Evolutionary conservation across 257 asterid species (phyloP).

Genomic region (Nicotiana benthamiana): DNA sequence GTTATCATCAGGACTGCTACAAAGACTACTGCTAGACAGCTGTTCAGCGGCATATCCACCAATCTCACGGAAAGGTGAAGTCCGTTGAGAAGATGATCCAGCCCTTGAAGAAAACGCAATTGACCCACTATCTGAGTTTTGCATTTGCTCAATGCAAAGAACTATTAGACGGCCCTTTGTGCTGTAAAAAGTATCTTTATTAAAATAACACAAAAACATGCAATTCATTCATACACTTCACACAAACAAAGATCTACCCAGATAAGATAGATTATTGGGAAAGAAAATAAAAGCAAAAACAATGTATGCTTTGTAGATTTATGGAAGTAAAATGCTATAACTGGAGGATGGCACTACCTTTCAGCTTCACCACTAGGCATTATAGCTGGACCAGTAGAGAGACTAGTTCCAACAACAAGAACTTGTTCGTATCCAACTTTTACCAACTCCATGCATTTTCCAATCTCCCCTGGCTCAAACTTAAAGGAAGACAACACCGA

Average conservation of each 20-base stretch:
- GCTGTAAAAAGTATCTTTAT: constrained; percentile 32
- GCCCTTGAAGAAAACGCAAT: constrained; percentile 37
- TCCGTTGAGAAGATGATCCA: constrained; percentile 49
- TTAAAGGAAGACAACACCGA: constrained; percentile 64
- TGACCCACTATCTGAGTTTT: constrained; percentile 63
- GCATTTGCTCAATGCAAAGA: constrained; percentile 67
- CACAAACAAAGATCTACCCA: not conserved
- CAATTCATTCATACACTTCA: not conserved
- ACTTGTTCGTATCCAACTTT: constrained; percentile 70
- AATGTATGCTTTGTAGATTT: not conserved
- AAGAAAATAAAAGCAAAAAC: not conserved
- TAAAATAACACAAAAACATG: constrained; percentile 9
- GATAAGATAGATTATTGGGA: not conserved
- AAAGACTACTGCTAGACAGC: constrained; percentile 59
- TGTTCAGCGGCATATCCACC: constrained; percentile 53
- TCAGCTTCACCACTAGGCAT: constrained; percentile 99
- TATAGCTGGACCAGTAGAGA: constrained; percentile 81
- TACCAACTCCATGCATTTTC: constrained; percentile 93
- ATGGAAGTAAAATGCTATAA: not conserved
- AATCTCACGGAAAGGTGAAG: constrained; percentile 43
- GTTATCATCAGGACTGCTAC: constrained; percentile 83
- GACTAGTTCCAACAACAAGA: constrained; percentile 89
- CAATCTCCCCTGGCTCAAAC: constrained; percentile 87
- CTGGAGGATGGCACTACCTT: constrained; percentile 33
- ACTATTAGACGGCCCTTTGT: constrained; percentile 87